Conservation (phyloP, 306 rosid species). For the Vigna angularis region DNA sequence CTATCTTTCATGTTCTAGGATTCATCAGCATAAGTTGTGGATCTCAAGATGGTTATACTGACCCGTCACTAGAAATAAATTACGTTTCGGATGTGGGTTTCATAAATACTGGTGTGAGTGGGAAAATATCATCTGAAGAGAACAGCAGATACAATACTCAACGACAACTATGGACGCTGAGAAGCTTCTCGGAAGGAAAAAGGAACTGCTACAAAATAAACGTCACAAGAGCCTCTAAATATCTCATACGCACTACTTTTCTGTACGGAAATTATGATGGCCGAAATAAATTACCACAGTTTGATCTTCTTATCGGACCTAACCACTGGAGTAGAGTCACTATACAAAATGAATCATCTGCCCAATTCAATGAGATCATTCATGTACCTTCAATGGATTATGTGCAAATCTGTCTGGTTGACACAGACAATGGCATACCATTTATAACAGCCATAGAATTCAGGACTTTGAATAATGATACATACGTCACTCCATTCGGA, state of each 20-base stretch:
- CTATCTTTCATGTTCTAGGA: background rate
- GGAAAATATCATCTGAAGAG: conserved; percentile 5
- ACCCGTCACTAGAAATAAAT: conserved; percentile 2
- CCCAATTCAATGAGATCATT: background rate
- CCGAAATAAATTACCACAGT: conserved; percentile 27
- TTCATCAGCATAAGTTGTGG: conserved; percentile 63
- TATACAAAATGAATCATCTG: background rate
- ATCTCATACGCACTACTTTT: conserved; percentile 43
- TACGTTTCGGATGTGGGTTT: conserved; percentile 54
- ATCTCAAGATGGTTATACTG: no score
- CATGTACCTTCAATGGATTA: no score
- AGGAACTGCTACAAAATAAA: conserved; percentile 61
- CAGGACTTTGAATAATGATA: no score
- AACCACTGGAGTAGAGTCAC: conserved; percentile 46
- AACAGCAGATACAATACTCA: background rate
- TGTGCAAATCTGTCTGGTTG: no score
- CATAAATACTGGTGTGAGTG: conserved; percentile 44
- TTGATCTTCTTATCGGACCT: conserved; percentile 55
- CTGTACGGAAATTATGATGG: conserved; percentile 58
- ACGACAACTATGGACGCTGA: conserved; percentile 18
- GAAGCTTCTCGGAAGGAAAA: conserved; percentile 58
- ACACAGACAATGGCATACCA: no score
- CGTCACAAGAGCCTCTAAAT: conserved; percentile 30
- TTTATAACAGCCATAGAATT: no score
- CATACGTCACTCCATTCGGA: no score